Evolutionary conservation across 805 yeast species (phyloP), one percentile per base, ranked within the genome.

Genomic region (Kurtzmaniella cleridarum): DNA sequence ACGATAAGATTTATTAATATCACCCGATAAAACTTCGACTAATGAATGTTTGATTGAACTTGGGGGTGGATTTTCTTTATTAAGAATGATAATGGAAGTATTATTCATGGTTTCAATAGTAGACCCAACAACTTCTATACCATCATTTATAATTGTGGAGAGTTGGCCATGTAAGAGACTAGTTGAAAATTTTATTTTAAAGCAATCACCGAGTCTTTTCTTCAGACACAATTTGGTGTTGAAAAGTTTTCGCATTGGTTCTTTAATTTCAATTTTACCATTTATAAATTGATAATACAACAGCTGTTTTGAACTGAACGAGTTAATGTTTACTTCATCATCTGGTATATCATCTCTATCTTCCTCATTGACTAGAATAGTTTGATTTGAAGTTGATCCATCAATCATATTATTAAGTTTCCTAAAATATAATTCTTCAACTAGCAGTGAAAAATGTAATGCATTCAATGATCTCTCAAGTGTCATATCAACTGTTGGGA

Each of bases 361-460:
- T 17, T 55, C 58, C 2, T 51, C 37, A 34, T 64, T 67, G 6
- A 87, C 66, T 39, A 90, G 75, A 1, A 90, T 64, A 0, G 95
- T 83, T 51, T 79, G 84, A 20, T 72, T 63, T 0, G 58, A 26
- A 0, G 68, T 54, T 2, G 61, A 49, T 27, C 81, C 79, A 39
- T 79, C 82, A 13, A 90, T 73, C 35, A 86, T 58, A 32, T 71
- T 44, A 2, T 66, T 59, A 14, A 87, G 58, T 10, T 74, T 71
- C 41, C 89, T 73, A 38, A 85, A 75, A 32, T 76, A 66, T 12
- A 87, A 47, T 49, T 87, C 95, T n/a, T 74, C 71, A 5, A 85
- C 90, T 54, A 86, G 79, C 20, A 67, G 67, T 2, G 81, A 66
- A 36, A 78, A 79, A 42, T 79, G 69, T 42, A 64, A 46, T 1